phyloP scores from a whole-genome alignment of 768 basidiomycete genomes.

The Collybia nuda region DNA sequence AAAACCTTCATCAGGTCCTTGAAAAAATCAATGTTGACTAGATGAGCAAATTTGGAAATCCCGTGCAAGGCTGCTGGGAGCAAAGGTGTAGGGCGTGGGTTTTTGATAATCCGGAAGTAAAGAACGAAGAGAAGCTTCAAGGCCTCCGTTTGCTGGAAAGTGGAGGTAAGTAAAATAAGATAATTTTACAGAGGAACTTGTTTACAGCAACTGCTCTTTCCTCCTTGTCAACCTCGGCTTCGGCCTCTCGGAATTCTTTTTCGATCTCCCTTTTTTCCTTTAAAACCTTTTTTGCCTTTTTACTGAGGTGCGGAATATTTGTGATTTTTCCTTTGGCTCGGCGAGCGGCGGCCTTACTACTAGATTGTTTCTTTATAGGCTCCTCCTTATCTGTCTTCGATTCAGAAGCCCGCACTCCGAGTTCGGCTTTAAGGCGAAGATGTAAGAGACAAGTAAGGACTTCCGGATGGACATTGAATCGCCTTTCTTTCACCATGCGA shows the following conservation, averaged over 20 bases:
- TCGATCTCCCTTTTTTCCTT: conserved; percentile 91
- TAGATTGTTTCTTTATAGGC: conserved; percentile 32
- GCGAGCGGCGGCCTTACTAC: conserved; percentile 41
- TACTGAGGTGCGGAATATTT: conserved; percentile 79
- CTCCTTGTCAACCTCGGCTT: conserved; percentile 90
- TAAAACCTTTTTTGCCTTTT: conserved; percentile 82
- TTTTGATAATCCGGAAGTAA: conserved; percentile 95
- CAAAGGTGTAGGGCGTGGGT: conserved; percentile 72
- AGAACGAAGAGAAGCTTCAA: conserved; percentile 95
- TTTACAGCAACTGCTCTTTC: conserved; percentile 81
- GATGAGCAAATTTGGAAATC: conserved; percentile 90
- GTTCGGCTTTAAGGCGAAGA: conserved; percentile 84
- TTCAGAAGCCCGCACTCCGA: conserved; percentile 76
- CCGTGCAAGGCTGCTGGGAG: conserved; percentile 88
- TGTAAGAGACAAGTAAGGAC: conserved; percentile 83
- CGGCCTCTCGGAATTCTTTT: conserved; percentile 91
- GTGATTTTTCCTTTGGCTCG: conserved; percentile 58
- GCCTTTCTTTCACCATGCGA: conserved; percentile 93
- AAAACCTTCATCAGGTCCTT: conserved; percentile 89
- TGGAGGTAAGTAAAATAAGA: conserved; percentile 1
- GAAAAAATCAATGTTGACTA: conserved; percentile 99
- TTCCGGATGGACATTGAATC: conserved; percentile 87
- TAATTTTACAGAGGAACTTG: neutral
- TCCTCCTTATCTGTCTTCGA: conserved; percentile 58
- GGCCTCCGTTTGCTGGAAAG: conserved; percentile 89